Conservation (phyloP, 2,329 filamentous ascomycete species). For the Harringtonia lauricola region DNA sequence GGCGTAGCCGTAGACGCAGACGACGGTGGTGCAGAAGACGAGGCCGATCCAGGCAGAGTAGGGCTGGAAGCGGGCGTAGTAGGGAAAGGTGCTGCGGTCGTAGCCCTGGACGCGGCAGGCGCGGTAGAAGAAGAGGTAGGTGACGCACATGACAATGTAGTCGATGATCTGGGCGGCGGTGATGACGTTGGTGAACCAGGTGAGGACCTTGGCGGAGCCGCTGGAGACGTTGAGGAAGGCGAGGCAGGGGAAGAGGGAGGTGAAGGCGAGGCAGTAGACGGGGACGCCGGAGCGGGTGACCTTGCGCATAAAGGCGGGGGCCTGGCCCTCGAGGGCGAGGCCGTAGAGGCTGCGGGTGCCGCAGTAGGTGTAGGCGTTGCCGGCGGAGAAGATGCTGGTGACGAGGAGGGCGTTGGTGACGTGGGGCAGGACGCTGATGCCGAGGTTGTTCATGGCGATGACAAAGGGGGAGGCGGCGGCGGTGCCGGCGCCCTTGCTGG, state of each 20-base stretch:
- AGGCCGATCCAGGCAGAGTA: conserved; percentile 13
- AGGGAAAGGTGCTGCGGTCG: conserved; percentile 40
- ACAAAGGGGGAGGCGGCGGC: conserved; percentile 45
- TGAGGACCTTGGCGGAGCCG: conserved; percentile 42
- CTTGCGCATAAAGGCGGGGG: conserved; percentile 36
- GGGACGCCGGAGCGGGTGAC: conserved; percentile 50
- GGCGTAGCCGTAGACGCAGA: conserved; percentile 8
- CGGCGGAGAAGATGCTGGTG: conserved; percentile 47
- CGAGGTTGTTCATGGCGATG: conserved; percentile 46
- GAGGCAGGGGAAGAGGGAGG: conserved; percentile 50
- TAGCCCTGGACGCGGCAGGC: conserved; percentile 44
- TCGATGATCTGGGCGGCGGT: conserved; percentile 50
- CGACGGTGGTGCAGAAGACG: conserved; percentile 8
- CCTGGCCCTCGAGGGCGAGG: conserved; percentile 44
- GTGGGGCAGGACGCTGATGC: conserved; percentile 41
- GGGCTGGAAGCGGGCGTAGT: conserved; percentile 32
- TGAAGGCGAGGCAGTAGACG: conserved; percentile 47
- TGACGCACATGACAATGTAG: conserved; percentile 44
- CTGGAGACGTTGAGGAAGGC: conserved; percentile 51
- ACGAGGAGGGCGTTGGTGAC: conserved; percentile 53
- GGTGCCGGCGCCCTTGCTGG: conserved; percentile 35
- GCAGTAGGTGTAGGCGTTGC: conserved; percentile 51
- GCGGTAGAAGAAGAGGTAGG: conserved; percentile 46
- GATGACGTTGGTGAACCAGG: conserved; percentile 49
- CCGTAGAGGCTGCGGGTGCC: conserved; percentile 51